Percentiles rank a stretch among this genome's conserved stretches.
These are phyloP conservation scores for Phallus indusiatus DNA, from an alignment of 768 basidiomycete species.

Conservation along the genomic window DNA sequence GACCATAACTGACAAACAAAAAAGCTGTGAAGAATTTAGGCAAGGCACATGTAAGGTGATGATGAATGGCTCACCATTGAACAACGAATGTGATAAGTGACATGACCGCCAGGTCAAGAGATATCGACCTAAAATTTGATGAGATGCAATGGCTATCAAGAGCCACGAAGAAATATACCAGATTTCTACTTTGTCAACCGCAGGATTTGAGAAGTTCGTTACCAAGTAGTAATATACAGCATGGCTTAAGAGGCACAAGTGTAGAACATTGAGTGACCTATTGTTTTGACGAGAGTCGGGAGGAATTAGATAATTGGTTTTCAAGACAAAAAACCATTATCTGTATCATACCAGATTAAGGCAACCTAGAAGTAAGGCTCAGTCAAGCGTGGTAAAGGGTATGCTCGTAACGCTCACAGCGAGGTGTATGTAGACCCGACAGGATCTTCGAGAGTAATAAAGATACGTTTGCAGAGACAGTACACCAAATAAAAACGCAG, in stretches of 20 bases:
- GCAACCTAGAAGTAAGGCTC: background rate
- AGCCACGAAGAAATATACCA: background rate
- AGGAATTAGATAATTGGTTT: too few relatives aligned
- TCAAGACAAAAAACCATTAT: too few relatives aligned
- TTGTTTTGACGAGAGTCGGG: too few relatives aligned
- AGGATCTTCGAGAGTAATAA: conserved; percentile 17
- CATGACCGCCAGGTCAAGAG: background rate
- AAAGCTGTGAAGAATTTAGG: background rate
- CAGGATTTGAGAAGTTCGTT: background rate
- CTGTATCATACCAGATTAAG: background rate
- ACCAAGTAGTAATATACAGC: conserved; percentile 1
- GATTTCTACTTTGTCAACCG: background rate
- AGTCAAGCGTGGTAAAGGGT: background rate
- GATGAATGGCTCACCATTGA: background rate
- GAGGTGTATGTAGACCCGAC: conserved; percentile 14
- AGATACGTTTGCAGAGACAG: conserved; percentile 17
- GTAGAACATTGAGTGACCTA: background rate
- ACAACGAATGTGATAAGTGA: background rate
- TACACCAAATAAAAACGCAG: conserved; percentile 20
- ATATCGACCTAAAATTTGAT: background rate
- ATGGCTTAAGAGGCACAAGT: background rate
- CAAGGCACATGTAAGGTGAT: background rate
- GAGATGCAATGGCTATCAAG: background rate
- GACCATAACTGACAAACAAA: background rate
- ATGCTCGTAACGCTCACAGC: conserved; percentile 14